A percentile compares a stretch with the other conserved stretches of the same genome.
These are phyloP conservation scores for Rosa multiflora DNA, from an alignment of 306 rosid genomes.

Conservation along the genomic window DNA sequence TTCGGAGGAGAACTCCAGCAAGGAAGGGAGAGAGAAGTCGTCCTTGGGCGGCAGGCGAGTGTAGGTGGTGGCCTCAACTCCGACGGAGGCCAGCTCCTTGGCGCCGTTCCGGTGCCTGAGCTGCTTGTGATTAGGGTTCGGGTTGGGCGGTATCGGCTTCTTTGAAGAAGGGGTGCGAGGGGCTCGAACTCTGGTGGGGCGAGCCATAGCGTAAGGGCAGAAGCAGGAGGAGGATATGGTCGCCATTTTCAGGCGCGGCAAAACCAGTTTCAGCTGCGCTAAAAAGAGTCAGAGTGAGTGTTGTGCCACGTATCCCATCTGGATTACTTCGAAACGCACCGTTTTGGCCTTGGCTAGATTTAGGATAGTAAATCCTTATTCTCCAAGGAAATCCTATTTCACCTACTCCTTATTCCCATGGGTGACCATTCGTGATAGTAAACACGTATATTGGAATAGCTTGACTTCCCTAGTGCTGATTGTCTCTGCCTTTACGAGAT, in stretches of 20 bases:
- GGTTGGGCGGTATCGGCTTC: slow-evolving; percentile 29
- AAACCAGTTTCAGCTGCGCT: background rate
- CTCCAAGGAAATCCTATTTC: too few species aligned
- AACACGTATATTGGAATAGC: too few species aligned
- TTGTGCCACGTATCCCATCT: slow-evolving; percentile 20
- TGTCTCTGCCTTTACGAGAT: too few species aligned
- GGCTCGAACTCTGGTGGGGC: slow-evolving; percentile 41
- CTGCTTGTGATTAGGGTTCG: slow-evolving; percentile 25
- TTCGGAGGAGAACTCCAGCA: slow-evolving; percentile 36
- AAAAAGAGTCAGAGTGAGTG: background rate
- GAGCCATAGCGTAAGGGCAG: slow-evolving; percentile 49
- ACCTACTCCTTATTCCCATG: too few species aligned
- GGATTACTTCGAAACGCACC: background rate
- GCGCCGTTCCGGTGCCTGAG: slow-evolving; percentile 25
- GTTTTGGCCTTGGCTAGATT: background rate
- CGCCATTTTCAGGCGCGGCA: slow-evolving; percentile 48
- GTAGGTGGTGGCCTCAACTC: slow-evolving; percentile 82
- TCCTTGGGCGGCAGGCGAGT: slow-evolving; percentile 81
- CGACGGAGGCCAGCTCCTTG: slow-evolving; percentile 38
- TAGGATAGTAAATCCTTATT: too few species aligned
- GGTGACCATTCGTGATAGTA: too few species aligned
- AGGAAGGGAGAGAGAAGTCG: slow-evolving; percentile 44
- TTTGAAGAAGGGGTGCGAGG: slow-evolving; percentile 30
- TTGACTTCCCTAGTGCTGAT: too few species aligned
- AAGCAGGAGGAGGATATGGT: slow-evolving; percentile 35